phyloP scores from a whole-genome alignment of 768 basidiomycete species.

The Mycena belliarum region DNA sequence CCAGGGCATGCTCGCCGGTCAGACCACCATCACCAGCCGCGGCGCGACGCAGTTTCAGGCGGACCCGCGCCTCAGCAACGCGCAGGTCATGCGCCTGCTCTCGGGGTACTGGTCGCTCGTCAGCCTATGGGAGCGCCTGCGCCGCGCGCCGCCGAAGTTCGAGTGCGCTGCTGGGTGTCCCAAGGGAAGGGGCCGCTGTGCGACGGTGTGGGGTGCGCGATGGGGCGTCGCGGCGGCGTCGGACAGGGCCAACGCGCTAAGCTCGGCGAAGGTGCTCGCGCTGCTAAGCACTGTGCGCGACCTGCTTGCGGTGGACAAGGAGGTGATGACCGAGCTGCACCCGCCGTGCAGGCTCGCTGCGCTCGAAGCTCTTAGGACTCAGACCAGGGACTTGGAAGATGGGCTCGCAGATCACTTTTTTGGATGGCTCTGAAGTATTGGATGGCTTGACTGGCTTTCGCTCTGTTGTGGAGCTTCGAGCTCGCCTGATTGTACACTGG shows the following conservation, averaged over 20 bases:
- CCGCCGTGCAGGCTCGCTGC: conserved; percentile 34
- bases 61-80: conserved; percentile 37
- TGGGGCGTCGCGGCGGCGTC: conserved; percentile 36
- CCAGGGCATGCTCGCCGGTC: conserved; percentile 35
- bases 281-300: conserved; percentile 35
- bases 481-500: no score
- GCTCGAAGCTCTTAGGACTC: conserved; percentile 25
- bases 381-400: conserved; percentile 21
- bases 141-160: conserved; percentile 31
- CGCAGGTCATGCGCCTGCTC: conserved; percentile 37
- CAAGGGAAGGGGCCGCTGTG: conserved; percentile 24
- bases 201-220: conserved; percentile 31
- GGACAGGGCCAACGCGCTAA: conserved; percentile 32
- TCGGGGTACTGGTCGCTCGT: conserved; percentile 39
- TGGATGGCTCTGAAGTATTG: conserved; percentile 21
- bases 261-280: conserved; percentile 34
- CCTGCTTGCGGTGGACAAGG: conserved; percentile 34
- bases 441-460: no score
- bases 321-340: conserved; percentile 29
- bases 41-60: conserved; percentile 35
- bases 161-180: conserved; percentile 26
- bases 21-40: conserved; percentile 23
- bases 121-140: conserved; percentile 36
- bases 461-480: not conserved
- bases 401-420: conserved; percentile 33